Conservation (phyloP, 768 basidiomycete species). For the Chalciporus pseudorubinellus region DNA sequence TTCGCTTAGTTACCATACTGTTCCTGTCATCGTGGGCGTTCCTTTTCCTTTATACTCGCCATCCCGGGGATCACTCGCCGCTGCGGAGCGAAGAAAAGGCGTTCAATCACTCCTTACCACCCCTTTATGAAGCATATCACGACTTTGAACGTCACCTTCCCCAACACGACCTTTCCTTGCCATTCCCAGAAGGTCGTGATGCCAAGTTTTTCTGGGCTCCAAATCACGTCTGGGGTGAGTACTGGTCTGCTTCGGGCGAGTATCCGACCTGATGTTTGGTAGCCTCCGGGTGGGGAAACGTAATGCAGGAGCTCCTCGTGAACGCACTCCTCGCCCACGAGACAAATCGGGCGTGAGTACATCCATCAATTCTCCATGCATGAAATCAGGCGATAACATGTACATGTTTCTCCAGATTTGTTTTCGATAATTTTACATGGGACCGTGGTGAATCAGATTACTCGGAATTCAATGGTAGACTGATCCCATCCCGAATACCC, state of each 20-base stretch:
- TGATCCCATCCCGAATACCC: constrained; percentile 54
- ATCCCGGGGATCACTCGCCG: not conserved
- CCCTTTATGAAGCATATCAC: constrained; percentile 44
- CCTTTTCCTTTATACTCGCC: constrained; percentile 14
- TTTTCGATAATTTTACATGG: constrained; percentile 63
- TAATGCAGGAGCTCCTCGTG: constrained; percentile 55
- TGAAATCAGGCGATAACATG: not conserved
- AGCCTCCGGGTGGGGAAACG: constrained; percentile 63
- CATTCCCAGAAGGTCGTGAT: constrained; percentile 39
- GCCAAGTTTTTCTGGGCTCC: constrained; percentile 48
- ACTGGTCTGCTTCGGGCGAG: not conserved
- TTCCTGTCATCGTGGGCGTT: constrained; percentile 13
- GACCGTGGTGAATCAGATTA: constrained; percentile 40
- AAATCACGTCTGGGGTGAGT: constrained; percentile 45
- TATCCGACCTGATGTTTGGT: not conserved
- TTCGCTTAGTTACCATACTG: constrained; percentile 13
- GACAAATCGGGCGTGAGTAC: constrained; percentile 47
- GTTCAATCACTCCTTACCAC: constrained; percentile 32
- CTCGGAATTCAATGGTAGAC: constrained; percentile 45
- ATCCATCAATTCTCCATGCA: too few species aligned
- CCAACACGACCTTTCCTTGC: constrained; percentile 41
- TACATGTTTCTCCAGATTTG: constrained; percentile 40
- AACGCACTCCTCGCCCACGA: constrained; percentile 48
- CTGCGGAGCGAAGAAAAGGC: constrained; percentile 2
- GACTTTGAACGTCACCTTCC: constrained; percentile 44